Conservation (phyloP, 2,329 filamentous ascomycete species). For the Chaetomium globosum region DNA sequence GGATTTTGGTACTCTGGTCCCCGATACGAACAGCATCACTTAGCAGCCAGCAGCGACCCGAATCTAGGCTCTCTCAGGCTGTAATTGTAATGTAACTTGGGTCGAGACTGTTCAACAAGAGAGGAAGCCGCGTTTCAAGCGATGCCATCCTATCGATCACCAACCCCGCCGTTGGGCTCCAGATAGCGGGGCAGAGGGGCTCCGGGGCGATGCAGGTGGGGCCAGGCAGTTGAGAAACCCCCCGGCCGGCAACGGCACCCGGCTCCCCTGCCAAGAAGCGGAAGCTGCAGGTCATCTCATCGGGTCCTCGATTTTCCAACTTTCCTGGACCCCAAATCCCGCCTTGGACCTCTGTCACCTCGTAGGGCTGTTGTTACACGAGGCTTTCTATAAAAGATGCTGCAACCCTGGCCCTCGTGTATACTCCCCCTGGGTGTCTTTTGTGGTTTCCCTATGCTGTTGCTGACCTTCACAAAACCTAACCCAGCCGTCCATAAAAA, state of each 20-base stretch:
- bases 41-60: neutral
- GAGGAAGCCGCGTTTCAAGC: constrained; percentile 4
- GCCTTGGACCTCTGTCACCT: neutral
- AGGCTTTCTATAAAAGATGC: neutral
- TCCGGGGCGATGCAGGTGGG: constrained; percentile 5
- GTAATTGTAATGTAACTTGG: neutral
- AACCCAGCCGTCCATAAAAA: neutral
- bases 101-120: neutral
- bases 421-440: neutral
- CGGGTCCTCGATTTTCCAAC: constrained; percentile 3
- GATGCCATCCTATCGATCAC: constrained; percentile 4
- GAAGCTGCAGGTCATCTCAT: constrained; percentile 1
- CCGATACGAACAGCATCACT: neutral
- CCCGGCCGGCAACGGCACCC: constrained; percentile 1
- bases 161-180: constrained; percentile 20
- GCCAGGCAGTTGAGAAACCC: neutral
- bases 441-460: neutral
- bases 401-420: neutral
- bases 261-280: constrained; percentile 14
- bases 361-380: constrained; percentile 7
- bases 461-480: neutral
- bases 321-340: neutral
- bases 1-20: neutral
- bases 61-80: neutral
- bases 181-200: neutral